Percentiles rank a stretch among this genome's conserved stretches.
Evolutionary conservation across 805 yeast genomes (phyloP).

Genomic region (Yarrowia sp.): DNA sequence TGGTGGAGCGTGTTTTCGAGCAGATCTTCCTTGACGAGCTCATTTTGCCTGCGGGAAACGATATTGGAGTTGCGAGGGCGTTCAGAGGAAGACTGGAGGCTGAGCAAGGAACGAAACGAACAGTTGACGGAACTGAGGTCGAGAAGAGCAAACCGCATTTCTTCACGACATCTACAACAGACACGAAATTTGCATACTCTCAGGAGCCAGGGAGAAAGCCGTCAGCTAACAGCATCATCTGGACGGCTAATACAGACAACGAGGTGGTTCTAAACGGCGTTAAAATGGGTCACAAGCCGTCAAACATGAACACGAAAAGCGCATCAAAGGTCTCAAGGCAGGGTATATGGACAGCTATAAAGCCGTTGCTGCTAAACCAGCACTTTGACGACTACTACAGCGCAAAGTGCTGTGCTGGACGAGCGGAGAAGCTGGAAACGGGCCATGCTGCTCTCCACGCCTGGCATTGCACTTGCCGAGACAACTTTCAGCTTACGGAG

Average conservation of each 20-base stretch:
- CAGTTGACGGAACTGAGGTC: background rate
- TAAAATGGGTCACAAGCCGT: slow-evolving; percentile 25
- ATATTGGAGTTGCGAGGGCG: slow-evolving; percentile 35
- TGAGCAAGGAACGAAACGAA: background rate
- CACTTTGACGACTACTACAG: background rate
- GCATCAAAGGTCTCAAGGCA: background rate
- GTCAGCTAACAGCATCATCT: background rate
- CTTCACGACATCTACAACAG: slow-evolving; percentile 1
- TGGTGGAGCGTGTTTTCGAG: slow-evolving; percentile 32
- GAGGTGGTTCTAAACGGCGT: slow-evolving; percentile 23
- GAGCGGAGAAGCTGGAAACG: background rate
- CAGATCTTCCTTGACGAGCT: slow-evolving; percentile 36
- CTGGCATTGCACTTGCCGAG: background rate
- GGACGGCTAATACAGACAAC: slow-evolving; percentile 47
- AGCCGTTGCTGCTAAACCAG: background rate
- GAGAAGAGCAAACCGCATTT: background rate
- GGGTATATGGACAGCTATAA: background rate
- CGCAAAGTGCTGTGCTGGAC: background rate
- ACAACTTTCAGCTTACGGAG: background rate
- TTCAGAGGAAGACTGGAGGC: slow-evolving; percentile 34
- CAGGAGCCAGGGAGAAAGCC: background rate
- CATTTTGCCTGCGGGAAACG: slow-evolving; percentile 35
- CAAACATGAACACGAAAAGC: background rate
- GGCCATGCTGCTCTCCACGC: background rate
- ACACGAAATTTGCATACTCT: slow-evolving; percentile 27